Percentiles rank a stretch among this genome's conserved stretches.
Evolutionary conservation across 2,329 filamentous ascomycete genomes (phyloP).

Genomic region (Chaetomiaceae sp.): DNA sequence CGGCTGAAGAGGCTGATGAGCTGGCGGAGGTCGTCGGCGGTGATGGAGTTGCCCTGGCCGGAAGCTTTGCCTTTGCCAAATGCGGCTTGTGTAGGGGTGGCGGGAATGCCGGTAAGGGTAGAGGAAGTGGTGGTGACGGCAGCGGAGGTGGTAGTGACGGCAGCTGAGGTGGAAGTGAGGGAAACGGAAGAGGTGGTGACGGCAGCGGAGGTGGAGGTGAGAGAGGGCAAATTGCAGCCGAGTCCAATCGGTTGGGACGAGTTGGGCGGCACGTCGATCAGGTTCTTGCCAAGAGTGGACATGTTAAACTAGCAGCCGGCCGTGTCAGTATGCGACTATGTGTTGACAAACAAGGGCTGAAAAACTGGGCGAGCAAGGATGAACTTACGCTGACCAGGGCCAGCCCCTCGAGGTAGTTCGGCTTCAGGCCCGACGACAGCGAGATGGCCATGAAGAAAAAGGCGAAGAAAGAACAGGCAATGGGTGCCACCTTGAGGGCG

Average conservation of each 20-base stretch:
- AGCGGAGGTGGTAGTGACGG: no score
- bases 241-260: constrained; percentile 6
- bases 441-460: constrained; percentile 15
- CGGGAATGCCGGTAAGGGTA: no score
- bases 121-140: no score
- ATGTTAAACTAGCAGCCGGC: constrained; percentile 34
- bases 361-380: not conserved
- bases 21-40: no score
- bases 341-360: no score
- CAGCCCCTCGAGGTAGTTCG: constrained; percentile 11
- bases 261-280: constrained; percentile 27
- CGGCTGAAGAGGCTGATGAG: constrained; percentile 14
- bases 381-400: constrained; percentile 15
- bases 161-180: no score
- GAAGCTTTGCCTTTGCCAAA: no score
- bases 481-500: constrained; percentile 12
- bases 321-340: not conserved
- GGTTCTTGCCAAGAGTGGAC: constrained; percentile 35
- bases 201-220: constrained; percentile 21
- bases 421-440: constrained; percentile 8
- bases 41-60: no score
- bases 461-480: constrained; percentile 12
- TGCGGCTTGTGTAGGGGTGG: no score
- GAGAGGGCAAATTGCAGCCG: constrained; percentile 6
- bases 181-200: no score